Conservation (phyloP, 1,139 yeast species). For the Pichia sp. region DNA sequence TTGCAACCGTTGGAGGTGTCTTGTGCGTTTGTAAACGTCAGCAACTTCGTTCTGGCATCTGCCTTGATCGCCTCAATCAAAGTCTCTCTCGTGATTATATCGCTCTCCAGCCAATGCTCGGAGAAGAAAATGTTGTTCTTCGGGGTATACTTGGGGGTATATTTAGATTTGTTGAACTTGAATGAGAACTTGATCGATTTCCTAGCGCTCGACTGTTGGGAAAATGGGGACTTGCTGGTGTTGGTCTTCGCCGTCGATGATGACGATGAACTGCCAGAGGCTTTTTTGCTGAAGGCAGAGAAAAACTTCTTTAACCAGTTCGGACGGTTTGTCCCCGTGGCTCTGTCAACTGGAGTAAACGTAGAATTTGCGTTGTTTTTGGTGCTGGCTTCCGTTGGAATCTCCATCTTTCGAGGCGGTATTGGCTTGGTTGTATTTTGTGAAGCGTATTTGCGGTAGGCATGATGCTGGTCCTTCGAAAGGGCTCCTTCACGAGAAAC, state of each 20-base stretch:
- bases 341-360: background rate
- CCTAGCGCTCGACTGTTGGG: background rate
- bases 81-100: slow-evolving; percentile 11
- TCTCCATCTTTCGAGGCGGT: background rate
- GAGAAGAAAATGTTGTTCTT: background rate
- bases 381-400: background rate
- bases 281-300: slow-evolving; percentile 9
- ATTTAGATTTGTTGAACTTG: slow-evolving; percentile 8
- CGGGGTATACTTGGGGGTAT: background rate
- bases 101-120: slow-evolving; percentile 23
- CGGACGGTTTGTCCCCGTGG: slow-evolving; percentile 9
- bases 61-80: slow-evolving; percentile 8
- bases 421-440: background rate
- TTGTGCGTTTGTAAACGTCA: slow-evolving; percentile 1
- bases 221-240: background rate
- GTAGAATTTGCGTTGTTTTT: background rate
- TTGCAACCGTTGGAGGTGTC: slow-evolving; percentile 5
- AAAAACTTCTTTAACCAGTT: slow-evolving; percentile 27
- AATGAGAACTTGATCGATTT: slow-evolving; percentile 6
- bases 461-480: background rate
- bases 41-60: slow-evolving; percentile 4
- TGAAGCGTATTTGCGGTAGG: background rate
- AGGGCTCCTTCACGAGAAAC: background rate
- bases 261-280: background rate
- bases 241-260: background rate